A percentile compares a stretch with the other conserved stretches of the same genome.
phyloP scores from a whole-genome alignment of 164 flowering plant species.

The Malania oleifera region DNA sequence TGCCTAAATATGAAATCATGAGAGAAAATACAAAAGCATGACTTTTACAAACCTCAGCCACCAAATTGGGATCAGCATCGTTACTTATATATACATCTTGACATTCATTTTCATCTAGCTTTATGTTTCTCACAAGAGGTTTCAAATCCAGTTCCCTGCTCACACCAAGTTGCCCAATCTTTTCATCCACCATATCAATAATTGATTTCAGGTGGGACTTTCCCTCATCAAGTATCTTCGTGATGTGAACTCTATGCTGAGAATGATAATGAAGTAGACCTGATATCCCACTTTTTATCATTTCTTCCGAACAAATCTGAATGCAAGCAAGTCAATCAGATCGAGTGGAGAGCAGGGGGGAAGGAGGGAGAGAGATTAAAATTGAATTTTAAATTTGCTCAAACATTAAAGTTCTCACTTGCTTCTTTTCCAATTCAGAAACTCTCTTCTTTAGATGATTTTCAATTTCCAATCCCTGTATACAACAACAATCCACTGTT shows the following conservation, averaged over 20 bases:
- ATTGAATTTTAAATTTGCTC: neutral
- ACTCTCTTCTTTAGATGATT: conserved; percentile 68
- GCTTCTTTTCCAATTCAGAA: conserved; percentile 51
- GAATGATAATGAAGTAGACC: conserved; percentile 44
- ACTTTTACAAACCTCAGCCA: conserved; percentile 36
- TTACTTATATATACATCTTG: conserved; percentile 58
- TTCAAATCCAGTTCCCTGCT: conserved; percentile 14
- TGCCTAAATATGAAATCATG: neutral
- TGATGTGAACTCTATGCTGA: conserved; percentile 38
- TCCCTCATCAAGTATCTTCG: conserved; percentile 51
- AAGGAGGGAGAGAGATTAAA: conserved; percentile 4
- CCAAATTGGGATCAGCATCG: conserved; percentile 24
- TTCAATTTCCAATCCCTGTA: conserved; percentile 86
- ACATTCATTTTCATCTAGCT: conserved; percentile 44
- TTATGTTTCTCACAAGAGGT: conserved; percentile 25
- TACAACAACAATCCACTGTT: neutral
- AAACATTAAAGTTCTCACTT: conserved; percentile 35
- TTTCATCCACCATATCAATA: conserved; percentile 36
- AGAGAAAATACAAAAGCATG: neutral
- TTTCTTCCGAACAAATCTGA: conserved; percentile 45
- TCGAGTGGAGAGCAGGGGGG: neutral
- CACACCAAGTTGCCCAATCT: conserved; percentile 24
- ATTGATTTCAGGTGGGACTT: conserved; percentile 36
- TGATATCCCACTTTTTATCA: conserved; percentile 36
- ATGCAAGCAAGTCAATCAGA: conserved; percentile 13